Percentiles rank a stretch among this genome's conserved stretches.
phyloP scores from a whole-genome alignment of 2,329 filamentous ascomycete genomes.

The Teratosphaeria nubilosa region DNA sequence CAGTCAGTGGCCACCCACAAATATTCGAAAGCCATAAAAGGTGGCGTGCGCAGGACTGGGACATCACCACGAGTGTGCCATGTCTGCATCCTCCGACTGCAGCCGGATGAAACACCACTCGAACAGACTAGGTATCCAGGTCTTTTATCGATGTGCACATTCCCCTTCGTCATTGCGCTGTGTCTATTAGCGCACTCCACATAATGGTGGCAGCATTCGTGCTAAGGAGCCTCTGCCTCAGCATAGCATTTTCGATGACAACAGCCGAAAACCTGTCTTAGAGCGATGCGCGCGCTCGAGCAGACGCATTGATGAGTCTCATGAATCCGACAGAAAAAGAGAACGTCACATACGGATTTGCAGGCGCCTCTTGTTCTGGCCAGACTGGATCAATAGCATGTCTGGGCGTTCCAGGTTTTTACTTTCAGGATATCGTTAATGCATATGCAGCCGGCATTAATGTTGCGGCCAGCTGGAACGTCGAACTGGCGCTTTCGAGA shows the following conservation, averaged over 20 bases:
- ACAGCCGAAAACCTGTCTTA: no score
- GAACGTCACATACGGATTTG: no score
- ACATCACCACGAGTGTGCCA: background rate
- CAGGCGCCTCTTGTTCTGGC: background rate
- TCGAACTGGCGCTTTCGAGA: slow-evolving; percentile 40
- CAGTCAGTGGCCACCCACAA: background rate
- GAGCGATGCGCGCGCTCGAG: no score
- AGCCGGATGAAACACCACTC: background rate
- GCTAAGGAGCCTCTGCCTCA: no score
- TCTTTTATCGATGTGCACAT: background rate
- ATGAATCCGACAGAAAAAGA: no score
- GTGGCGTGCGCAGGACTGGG: background rate
- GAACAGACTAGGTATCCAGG: background rate
- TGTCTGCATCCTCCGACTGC: background rate
- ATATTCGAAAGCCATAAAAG: background rate
- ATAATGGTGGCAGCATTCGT: no score
- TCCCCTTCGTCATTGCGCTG: background rate
- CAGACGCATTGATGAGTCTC: no score
- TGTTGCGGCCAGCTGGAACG: slow-evolving; percentile 41
- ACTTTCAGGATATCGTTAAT: background rate
- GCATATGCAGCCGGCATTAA: background rate
- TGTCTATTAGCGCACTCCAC: background rate
- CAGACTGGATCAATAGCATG: background rate
- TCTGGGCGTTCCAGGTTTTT: background rate
- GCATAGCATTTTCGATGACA: no score